Conservation (phyloP, 1,139 yeast species). For the Taphrina deformans region DNA sequence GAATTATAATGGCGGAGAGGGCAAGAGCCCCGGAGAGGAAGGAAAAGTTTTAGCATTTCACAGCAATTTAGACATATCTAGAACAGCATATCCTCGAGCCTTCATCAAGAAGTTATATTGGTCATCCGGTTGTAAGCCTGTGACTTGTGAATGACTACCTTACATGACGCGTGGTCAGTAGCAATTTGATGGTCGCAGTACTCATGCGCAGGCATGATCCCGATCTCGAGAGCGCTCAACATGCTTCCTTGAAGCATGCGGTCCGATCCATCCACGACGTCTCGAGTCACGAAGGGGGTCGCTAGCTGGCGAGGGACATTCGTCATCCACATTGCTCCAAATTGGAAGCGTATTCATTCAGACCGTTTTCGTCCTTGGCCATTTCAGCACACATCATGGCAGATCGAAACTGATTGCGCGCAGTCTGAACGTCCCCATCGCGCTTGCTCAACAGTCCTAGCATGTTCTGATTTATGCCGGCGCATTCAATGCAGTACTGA, state of each 20-base stretch:
- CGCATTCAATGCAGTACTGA: slow-evolving; percentile 21
- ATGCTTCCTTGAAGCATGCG: no score
- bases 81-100: neutral
- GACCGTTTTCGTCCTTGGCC: slow-evolving; percentile 14
- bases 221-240: no score
- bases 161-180: no score
- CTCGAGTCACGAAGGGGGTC: no score
- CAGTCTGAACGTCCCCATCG: slow-evolving; percentile 8
- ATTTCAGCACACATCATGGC: slow-evolving; percentile 27
- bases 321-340: slow-evolving; percentile 23
- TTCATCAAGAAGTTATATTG: no score
- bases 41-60: neutral
- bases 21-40: neutral
- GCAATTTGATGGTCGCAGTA: no score
- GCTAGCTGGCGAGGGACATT: no score
- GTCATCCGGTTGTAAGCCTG: no score
- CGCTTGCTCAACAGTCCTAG: slow-evolving; percentile 9
- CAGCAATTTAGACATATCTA: neutral
- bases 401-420: slow-evolving; percentile 1
- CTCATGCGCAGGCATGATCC: no score
- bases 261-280: no score
- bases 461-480: slow-evolving; percentile 22
- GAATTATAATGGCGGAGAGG: neutral
- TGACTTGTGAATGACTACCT: no score
- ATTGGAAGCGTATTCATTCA: slow-evolving; percentile 7